Evolutionary conservation across 305 asterid species (phyloP).

Genomic region (Caryopteris hybrid): DNA sequence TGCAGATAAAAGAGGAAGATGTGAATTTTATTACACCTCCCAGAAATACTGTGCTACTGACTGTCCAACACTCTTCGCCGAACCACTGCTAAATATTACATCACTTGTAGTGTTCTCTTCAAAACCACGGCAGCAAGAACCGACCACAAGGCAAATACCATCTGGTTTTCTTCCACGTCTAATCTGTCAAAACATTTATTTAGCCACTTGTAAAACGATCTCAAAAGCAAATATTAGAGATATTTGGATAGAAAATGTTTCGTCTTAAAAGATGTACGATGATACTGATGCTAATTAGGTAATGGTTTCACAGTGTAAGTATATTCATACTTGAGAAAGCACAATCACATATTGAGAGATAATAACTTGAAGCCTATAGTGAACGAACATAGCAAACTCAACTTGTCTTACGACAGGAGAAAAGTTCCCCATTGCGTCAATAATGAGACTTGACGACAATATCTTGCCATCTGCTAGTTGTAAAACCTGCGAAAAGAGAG

Average conservation of each 20-base stretch:
- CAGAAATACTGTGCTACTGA: slow-evolving; percentile 86
- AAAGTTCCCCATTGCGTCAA: slow-evolving; percentile 99
- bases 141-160: slow-evolving; percentile 93
- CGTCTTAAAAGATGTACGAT: too few relatives aligned
- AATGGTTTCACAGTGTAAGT: too few relatives aligned
- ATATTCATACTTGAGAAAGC: too few relatives aligned
- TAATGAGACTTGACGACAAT: slow-evolving; percentile 62
- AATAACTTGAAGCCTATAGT: not conserved
- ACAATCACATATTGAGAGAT: not conserved
- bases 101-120: slow-evolving; percentile 70
- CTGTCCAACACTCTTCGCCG: slow-evolving; percentile 59
- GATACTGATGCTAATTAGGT: too few relatives aligned
- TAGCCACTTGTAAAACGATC: slow-evolving; percentile 1
- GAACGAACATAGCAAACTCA: slow-evolving; percentile 18
- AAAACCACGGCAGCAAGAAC: slow-evolving; percentile 88
- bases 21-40: slow-evolving; percentile 56
- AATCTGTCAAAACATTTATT: slow-evolving; percentile 49
- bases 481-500: slow-evolving; percentile 41
- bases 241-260: too few relatives aligned
- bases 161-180: slow-evolving; percentile 86
- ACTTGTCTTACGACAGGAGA: slow-evolving; percentile 96
- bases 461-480: slow-evolving; percentile 69
- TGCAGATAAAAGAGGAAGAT: not conserved
- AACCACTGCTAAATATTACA: slow-evolving; percentile 73
- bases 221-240: not conserved